A percentile compares a stretch with the other conserved stretches of the same genome.
Conservation (phyloP, 169 alveolate genomes). For the Theileria parva region DNA sequence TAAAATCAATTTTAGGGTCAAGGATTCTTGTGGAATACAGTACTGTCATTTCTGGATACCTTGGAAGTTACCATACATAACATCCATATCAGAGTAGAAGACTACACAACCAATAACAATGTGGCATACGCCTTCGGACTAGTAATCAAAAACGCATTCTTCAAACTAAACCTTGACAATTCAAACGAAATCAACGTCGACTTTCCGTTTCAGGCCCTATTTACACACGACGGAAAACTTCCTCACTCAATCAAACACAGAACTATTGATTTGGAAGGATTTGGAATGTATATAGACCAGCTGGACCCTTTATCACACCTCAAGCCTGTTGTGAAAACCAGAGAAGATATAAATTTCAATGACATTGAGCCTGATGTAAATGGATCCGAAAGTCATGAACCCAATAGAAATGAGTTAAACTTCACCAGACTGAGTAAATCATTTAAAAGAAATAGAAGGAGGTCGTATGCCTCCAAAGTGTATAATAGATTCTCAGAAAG, state of each 20-base stretch:
- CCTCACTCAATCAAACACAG: conserved; percentile 37
- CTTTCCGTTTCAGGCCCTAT: conserved; percentile 43
- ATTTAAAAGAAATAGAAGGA: neutral
- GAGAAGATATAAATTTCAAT: neutral
- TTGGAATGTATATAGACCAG: conserved; percentile 59
- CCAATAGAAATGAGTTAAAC: neutral
- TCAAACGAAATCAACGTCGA: conserved; percentile 6
- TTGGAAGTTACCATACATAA: conserved; percentile 53
- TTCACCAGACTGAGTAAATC: conserved; percentile 16
- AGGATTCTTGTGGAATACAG: conserved; percentile 67
- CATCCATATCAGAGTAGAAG: conserved; percentile 70
- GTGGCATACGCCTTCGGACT: conserved; percentile 57
- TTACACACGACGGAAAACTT: conserved; percentile 33
- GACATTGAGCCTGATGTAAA: conserved; percentile 4
- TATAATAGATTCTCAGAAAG: conserved; percentile 14
- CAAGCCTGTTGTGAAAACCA: conserved; percentile 12
- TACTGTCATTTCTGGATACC: conserved; percentile 63
- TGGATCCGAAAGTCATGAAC: neutral
- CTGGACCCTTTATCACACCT: conserved; percentile 43
- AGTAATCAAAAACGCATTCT: conserved; percentile 41
- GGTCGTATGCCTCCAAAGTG: neutral
- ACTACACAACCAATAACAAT: conserved; percentile 59
- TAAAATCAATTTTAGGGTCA: conserved; percentile 29
- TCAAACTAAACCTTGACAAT: conserved; percentile 22
- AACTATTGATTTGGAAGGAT: conserved; percentile 41